A percentile compares a stretch with the other conserved stretches of the same genome.
Evolutionary conservation across 2,329 filamentous ascomycete species (phyloP).

Genomic region (Emericellopsis atlantica): DNA sequence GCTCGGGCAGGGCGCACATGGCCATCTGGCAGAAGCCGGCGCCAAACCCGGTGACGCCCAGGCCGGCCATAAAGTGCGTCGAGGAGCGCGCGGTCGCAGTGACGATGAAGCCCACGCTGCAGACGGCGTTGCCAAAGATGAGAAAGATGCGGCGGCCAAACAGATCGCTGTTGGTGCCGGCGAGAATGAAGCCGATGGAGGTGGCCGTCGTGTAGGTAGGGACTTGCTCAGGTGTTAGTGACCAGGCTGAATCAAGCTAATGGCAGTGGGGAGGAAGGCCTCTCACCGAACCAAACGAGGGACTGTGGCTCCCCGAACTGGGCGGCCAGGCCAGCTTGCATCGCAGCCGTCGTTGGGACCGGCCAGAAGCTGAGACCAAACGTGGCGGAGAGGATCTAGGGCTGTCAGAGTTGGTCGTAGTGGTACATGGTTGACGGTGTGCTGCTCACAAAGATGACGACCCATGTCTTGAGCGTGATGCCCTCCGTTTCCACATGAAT

Average conservation of each 20-base stretch:
- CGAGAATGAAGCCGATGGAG: slow-evolving; percentile 25
- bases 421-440: no score
- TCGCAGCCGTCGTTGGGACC: slow-evolving; percentile 17
- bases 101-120: slow-evolving; percentile 19
- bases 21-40: slow-evolving; percentile 28
- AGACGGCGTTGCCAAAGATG: slow-evolving; percentile 13
- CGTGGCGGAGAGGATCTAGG: slow-evolving; percentile 16
- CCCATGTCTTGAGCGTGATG: slow-evolving; percentile 24
- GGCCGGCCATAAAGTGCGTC: slow-evolving; percentile 21
- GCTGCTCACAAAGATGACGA: slow-evolving; percentile 15
- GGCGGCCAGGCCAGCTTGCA: slow-evolving; percentile 14
- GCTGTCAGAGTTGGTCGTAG: background rate
- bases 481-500: background rate
- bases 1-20: slow-evolving; percentile 29
- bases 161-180: slow-evolving; percentile 29
- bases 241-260: background rate
- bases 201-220: slow-evolving; percentile 23
- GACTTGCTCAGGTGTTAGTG: slow-evolving; percentile 7
- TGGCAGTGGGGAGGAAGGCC: background rate
- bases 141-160: slow-evolving; percentile 23
- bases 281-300: slow-evolving; percentile 14
- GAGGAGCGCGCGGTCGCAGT: slow-evolving; percentile 16
- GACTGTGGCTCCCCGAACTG: slow-evolving; percentile 15
- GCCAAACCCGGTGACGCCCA: slow-evolving; percentile 25
- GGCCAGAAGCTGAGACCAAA: slow-evolving; percentile 25